Base-by-base conservation (phyloP, 139 green algal species). In the Asterochloris erici region DNA sequence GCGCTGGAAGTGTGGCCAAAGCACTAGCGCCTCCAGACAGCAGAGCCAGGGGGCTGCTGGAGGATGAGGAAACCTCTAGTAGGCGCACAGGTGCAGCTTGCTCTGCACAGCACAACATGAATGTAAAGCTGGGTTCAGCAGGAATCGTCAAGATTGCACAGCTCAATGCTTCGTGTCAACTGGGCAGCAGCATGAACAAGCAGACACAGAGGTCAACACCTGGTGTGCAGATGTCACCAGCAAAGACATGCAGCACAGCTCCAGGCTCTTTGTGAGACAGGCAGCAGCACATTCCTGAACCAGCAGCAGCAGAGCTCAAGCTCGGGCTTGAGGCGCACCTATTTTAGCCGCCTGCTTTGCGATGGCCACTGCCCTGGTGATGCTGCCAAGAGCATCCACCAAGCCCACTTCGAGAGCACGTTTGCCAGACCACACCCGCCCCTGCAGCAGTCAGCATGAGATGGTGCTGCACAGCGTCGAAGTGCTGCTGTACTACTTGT, bases 381-480 rank as follows among this genome's bases (percentile, higher is more conserved):
- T 74, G 47, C 96, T 96, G 11, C 96, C 96, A 75, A 98, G 71
- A 2, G 86, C 87, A 84, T 99, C 96, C 14, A 99, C 92, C 84
- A 99, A 89, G 13, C 95, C 88, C 23, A 84, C 54, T 68, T 91
- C 29, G 16, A 91, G 73, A 4, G 96, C 96, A 0, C 78, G 73
- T 29, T 70, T 73, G 21, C 96, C 96, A 17, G 89, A 93, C 96
- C 96, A 99, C 73, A 99, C 95, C 6, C 96, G 86, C 28, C 96
- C 96, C 88, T 98, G 95, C 62, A n/a, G n/a, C n/a, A n/a, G 85
- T 85, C 63, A 86, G 75, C 63, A 24, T 14, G 63, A 16, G 63
- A 69, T 69, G 63, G 16, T 16, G 16, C 16, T 69, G 63, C 63
- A 69, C 16, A 16, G 14, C 14, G 14, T 14, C 14, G 63, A 69